Conservation (phyloP, 441 rosid genomes). For the Capsella rubella region DNA sequence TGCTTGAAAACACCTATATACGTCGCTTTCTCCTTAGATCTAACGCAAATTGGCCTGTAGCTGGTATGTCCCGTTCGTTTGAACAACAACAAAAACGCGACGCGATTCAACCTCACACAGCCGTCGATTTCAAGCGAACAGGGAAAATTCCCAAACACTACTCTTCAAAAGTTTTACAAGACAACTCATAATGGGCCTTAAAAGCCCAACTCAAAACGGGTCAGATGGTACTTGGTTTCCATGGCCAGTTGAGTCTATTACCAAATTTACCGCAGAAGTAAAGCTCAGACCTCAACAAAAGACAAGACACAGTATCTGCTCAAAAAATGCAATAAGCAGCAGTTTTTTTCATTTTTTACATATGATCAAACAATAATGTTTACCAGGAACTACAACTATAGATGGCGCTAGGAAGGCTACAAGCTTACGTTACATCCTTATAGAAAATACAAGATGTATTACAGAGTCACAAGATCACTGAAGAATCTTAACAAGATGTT, state of each 20-base stretch:
- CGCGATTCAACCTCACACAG: conserved; percentile 34
- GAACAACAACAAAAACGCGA: conserved; percentile 16
- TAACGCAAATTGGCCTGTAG: conserved; percentile 38
- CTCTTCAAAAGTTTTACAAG: not conserved
- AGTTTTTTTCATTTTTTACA: not conserved
- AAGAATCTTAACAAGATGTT: conserved; percentile 33
- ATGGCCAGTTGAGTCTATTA: too few species aligned
- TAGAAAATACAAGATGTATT: conserved; percentile 24
- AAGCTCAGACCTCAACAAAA: not conserved
- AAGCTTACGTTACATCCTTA: conserved; percentile 35
- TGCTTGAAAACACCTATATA: not conserved
- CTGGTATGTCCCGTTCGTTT: conserved; percentile 38
- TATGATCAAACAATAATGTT: conserved; percentile 12
- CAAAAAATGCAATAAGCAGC: not conserved
- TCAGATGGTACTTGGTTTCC: too few species aligned
- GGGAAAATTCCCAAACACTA: conserved; percentile 20
- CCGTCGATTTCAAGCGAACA: conserved; percentile 32
- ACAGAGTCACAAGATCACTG: not conserved
- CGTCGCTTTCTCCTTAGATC: conserved; percentile 44
- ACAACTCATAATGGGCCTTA: conserved; percentile 24
- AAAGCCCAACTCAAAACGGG: conserved; percentile 14
- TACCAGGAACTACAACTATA: conserved; percentile 27
- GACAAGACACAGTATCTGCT: not conserved
- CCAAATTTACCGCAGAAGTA: not conserved
- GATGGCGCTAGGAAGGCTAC: conserved; percentile 13